Evolutionary conservation across 768 basidiomycete genomes (phyloP).

Genomic region (Suillus americanus): DNA sequence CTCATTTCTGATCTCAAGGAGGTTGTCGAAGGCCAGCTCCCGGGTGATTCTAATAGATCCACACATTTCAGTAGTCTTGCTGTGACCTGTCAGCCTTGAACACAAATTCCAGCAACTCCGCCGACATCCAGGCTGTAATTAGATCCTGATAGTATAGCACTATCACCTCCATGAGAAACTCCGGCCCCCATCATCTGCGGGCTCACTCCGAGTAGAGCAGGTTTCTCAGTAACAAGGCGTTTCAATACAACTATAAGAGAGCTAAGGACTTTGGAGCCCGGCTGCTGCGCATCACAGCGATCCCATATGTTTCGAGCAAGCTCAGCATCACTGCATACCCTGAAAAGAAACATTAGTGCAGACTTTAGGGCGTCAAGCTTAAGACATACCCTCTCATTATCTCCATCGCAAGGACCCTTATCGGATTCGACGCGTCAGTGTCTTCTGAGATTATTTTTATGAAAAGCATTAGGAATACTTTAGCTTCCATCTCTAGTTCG

Average conservation of each 20-base stretch:
- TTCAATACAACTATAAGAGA: slow-evolving; percentile 82
- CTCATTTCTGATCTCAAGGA: no score
- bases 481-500: slow-evolving; percentile 79
- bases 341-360: slow-evolving; percentile 22
- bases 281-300: slow-evolving; percentile 63
- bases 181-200: slow-evolving; percentile 84
- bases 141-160: slow-evolving; percentile 16
- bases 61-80: no score
- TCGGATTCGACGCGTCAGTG: slow-evolving; percentile 33
- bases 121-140: slow-evolving; percentile 62
- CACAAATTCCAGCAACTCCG: slow-evolving; percentile 65
- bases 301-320: slow-evolving; percentile 79
- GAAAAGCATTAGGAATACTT: slow-evolving; percentile 79
- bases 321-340: slow-evolving; percentile 77
- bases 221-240: slow-evolving; percentile 86
- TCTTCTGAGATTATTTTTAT: slow-evolving; percentile 66
- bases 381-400: slow-evolving; percentile 75
- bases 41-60: no score
- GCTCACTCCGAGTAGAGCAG: slow-evolving; percentile 75
- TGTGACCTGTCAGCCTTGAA: no score
- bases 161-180: slow-evolving; percentile 37
- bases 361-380: neutral
- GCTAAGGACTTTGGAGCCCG: slow-evolving; percentile 69
- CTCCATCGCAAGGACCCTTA: slow-evolving; percentile 89
- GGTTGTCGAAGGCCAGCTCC: no score